Base-by-base conservation (phyloP, 2,329 filamentous ascomycete species). In the Diaporthe sp. region DNA sequence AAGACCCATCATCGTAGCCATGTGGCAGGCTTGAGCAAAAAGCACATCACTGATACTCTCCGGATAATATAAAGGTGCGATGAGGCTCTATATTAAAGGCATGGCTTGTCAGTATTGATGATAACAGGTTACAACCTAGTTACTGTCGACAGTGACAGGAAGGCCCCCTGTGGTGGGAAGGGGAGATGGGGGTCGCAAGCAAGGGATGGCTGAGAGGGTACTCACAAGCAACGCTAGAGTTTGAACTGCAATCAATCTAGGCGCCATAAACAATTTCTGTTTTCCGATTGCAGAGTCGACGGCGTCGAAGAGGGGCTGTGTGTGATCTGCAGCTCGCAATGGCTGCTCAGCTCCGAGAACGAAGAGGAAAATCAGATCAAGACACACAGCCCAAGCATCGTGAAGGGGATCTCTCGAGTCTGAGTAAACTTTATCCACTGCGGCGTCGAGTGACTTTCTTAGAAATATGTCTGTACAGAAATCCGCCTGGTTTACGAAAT, bases 261-360 rank as follows among this genome's bases (percentile, higher is more conserved):
- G 61, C 28, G 61, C 61, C 61, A 65, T 65, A 12, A 65, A 65
- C 17, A 65, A 13, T n/a, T 65, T 42, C 28, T 65, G 61, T 34
- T 49, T 65, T 42, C 61, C 28, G 19, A 65, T 65, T 65, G 61
- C 61, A 34, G 61, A 65, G 61, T 65, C 42, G 3, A 65, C 61
- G n/a, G 61, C 61, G 25, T 65, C 61, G 61, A 65, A 65, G 25
- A 65, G 61, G 15, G 25, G 61, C 28, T 65, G 61, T 13, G 61
- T 65, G 19, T 65, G 61, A 19, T 65, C 61, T 28, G 61, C 25
- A 22, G 61, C 61, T 49, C 61, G 42, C 4, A 65, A 25, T 25
- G 61, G 61, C 61, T 65, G 61, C 61, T 65, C 61, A 17, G 61
- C 61, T 12, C 61, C 61, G 13, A 65, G 61, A 34, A 65, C 61